These are phyloP conservation scores for Hypoxylon rickii DNA, from an alignment of 495 filamentous ascomycete genomes.

Conservation along the genomic window DNA sequence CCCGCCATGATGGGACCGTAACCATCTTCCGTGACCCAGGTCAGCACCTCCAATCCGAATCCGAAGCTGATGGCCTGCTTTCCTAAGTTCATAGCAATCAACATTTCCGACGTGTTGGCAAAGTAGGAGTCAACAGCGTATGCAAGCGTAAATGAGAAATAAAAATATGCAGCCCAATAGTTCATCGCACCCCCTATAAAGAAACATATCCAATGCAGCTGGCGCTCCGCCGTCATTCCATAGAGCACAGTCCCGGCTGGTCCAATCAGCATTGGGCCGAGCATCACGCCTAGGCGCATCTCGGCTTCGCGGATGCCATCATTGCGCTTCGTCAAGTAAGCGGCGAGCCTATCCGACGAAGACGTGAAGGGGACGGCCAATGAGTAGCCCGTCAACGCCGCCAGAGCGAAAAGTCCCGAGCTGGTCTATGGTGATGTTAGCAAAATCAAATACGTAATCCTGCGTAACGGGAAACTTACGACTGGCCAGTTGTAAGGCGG, in stretches of 20 bases:
- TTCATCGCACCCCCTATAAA: conserved; percentile 59
- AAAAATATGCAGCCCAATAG: conserved; percentile 60
- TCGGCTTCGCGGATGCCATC: conserved; percentile 62
- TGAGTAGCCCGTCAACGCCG: conserved; percentile 55
- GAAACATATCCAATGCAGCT: conserved; percentile 61
- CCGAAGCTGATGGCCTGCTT: conserved; percentile 68
- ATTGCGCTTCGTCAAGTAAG: conserved; percentile 59
- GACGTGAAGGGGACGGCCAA: conserved; percentile 62
- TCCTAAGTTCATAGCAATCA: conserved; percentile 71
- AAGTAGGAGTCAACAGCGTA: conserved; percentile 64
- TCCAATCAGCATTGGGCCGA: conserved; percentile 58
- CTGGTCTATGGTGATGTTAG: conserved; percentile 43
- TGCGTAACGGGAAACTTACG: conserved; percentile 19
- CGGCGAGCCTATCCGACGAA: conserved; percentile 60
- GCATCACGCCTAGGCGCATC: conserved; percentile 62
- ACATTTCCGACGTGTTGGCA: conserved; percentile 64
- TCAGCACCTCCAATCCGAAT: conserved; percentile 61
- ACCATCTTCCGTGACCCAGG: conserved; percentile 61
- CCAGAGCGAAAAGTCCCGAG: conserved; percentile 61
- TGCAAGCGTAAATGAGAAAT: conserved; percentile 63
- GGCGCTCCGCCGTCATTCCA: conserved; percentile 56
- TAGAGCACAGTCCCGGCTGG: conserved; percentile 61
- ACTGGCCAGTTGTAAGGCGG: conserved; percentile 63
- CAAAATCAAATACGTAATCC: neutral
- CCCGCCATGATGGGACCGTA: conserved; percentile 64